Percentiles rank a stretch among this genome's conserved stretches.
phyloP scores from a whole-genome alignment of 2,329 filamentous ascomycete species.

The Pseudocercospora fijiensis region DNA sequence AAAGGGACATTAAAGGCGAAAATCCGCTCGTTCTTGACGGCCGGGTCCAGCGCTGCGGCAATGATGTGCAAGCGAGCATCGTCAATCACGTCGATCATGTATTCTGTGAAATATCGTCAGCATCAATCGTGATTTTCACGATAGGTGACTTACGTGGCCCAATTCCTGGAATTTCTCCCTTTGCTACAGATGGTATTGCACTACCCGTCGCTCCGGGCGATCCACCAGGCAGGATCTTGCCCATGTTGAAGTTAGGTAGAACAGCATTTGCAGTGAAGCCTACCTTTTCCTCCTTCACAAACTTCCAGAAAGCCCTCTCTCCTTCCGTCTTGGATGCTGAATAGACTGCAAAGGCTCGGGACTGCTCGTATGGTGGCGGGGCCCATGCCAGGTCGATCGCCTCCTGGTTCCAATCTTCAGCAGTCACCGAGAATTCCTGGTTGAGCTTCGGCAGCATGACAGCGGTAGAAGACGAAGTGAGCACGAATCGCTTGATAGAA shows the following conservation, averaged over 20 bases:
- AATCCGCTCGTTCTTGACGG: conserved; percentile 52
- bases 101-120: conserved; percentile 21
- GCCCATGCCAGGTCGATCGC: conserved; percentile 39
- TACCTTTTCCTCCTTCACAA: conserved; percentile 46
- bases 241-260: conserved; percentile 33
- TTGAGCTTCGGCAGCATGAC: conserved; percentile 39
- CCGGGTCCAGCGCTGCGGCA: conserved; percentile 47
- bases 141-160: conserved; percentile 23
- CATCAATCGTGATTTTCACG: not conserved
- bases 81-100: conserved; percentile 52
- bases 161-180: conserved; percentile 19
- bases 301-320: conserved; percentile 51
- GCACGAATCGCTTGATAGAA: conserved; percentile 46
- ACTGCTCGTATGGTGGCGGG: conserved; percentile 30
- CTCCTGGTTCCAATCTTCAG: conserved; percentile 34
- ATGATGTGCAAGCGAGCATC: conserved; percentile 54
- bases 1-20: conserved; percentile 54
- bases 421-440: conserved; percentile 38
- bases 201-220: conserved; percentile 22
- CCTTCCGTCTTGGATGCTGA: conserved; percentile 49
- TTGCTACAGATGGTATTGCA: conserved; percentile 20
- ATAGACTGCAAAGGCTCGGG: conserved; percentile 42
- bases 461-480: conserved; percentile 45
- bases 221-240: conserved; percentile 21
- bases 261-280: conserved; percentile 47